Conservation (phyloP, 345 rosid genomes). For the Hevea brasiliensis region DNA sequence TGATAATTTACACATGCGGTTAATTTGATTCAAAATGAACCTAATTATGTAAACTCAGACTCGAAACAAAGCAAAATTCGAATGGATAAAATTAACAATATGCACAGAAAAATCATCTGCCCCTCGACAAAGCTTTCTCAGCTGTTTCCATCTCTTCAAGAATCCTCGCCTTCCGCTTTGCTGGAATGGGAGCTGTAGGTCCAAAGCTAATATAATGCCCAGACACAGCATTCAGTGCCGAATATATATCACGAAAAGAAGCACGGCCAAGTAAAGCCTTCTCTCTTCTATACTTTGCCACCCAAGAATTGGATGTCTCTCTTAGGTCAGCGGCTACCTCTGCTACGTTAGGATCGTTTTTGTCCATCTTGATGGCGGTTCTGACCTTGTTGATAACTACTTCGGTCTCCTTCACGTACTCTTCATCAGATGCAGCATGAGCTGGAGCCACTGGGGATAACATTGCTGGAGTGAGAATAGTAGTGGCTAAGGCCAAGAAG, state of each 20-base stretch:
- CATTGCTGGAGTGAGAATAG: conserved; percentile 26
- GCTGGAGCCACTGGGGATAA: conserved; percentile 42
- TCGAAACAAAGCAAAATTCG: conserved; percentile 8
- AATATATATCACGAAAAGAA: conserved; percentile 82
- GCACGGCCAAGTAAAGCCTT: conserved; percentile 73
- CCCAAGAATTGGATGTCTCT: conserved; percentile 82
- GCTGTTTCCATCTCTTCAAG: conserved; percentile 92
- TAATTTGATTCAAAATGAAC: neutral
- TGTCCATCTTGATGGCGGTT: conserved; percentile 67
- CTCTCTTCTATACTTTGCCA: conserved; percentile 93
- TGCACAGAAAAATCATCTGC: conserved; percentile 34
- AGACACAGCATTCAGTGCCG: conserved; percentile 86
- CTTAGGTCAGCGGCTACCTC: conserved; percentile 73
- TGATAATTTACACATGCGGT: neutral
- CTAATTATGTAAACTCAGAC: neutral
- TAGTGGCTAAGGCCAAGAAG: conserved; percentile 43
- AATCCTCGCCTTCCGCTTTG: conserved; percentile 80
- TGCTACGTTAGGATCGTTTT: conserved; percentile 75
- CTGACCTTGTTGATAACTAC: conserved; percentile 74
- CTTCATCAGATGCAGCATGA: conserved; percentile 53
- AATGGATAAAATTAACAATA: neutral
- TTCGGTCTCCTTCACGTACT: conserved; percentile 78
- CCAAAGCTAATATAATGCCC: conserved; percentile 97
- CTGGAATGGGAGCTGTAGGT: conserved; percentile 82
- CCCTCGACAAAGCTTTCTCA: conserved; percentile 77